Evolutionary conservation across 306 rosid species (phyloP).

Genomic region (Ochetophila trinervis): DNA sequence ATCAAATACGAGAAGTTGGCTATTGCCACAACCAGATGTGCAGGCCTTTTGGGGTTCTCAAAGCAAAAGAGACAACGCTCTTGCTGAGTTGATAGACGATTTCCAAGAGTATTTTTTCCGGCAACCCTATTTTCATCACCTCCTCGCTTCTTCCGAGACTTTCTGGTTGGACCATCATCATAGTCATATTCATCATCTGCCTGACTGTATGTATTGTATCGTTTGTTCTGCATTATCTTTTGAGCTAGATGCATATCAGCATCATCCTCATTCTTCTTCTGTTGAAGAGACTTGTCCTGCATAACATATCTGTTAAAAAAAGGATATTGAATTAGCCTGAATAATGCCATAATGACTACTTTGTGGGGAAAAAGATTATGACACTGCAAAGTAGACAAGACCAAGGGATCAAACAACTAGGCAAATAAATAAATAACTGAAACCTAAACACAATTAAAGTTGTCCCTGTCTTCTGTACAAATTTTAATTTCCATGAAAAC

Average conservation of each 20-base stretch:
- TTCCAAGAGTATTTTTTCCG: conserved; percentile 36
- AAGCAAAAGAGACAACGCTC: conserved; percentile 81
- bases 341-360: conserved; percentile 1
- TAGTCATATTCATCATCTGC: conserved; percentile 91
- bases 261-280: conserved; percentile 73
- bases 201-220: conserved; percentile 49
- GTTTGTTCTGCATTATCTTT: conserved; percentile 74
- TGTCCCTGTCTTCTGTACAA: background rate
- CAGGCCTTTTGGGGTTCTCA: conserved; percentile 73
- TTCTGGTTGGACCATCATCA: conserved; percentile 63
- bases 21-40: conserved; percentile 79
- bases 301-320: conserved; percentile 40
- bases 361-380: conserved; percentile 5
- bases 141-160: conserved; percentile 56
- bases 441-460: background rate
- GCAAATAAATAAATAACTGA: no score
- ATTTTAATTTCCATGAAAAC: background rate
- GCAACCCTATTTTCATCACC: conserved; percentile 48
- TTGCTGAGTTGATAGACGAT: conserved; percentile 56
- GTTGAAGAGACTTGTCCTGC: conserved; percentile 41
- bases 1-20: conserved; percentile 79
- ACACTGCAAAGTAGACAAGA: conserved; percentile 11
- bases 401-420: background rate
- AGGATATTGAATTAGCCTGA: conserved; percentile 16
- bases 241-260: conserved; percentile 79